A percentile compares a stretch with the other conserved stretches of the same genome.
phyloP scores from a whole-genome alignment of 2,329 filamentous ascomycete genomes.

The Diaporthe velutina region DNA sequence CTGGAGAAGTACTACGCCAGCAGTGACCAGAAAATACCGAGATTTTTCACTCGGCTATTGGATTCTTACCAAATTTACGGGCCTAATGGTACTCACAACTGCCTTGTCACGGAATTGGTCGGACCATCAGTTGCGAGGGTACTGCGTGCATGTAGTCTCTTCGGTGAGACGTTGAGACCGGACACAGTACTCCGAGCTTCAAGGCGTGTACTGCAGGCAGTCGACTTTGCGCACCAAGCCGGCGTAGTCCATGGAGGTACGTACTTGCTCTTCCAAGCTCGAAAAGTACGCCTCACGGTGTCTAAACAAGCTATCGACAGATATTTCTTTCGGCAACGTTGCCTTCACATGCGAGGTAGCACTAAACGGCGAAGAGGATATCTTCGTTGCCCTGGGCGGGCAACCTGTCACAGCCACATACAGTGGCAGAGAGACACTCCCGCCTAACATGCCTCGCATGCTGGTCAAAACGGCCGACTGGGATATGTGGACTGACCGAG shows the following conservation, averaged over 20 bases:
- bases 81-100: slow-evolving; percentile 8
- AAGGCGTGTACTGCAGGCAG: not conserved
- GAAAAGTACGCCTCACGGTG: too few relatives aligned
- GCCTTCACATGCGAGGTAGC: slow-evolving; percentile 3
- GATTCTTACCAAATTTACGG: not conserved
- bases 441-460: not conserved
- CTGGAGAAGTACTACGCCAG: not conserved
- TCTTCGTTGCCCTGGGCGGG: not conserved
- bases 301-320: not conserved
- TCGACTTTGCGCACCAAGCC: slow-evolving; percentile 4
- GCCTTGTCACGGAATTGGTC: slow-evolving; percentile 16
- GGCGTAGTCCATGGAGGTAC: slow-evolving; percentile 10
- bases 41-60: not conserved
- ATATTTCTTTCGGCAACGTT: slow-evolving; percentile 10
- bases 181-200: slow-evolving; percentile 12
- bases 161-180: not conserved
- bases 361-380: not conserved
- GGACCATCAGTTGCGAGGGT: not conserved
- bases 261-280: rapidly evolving
- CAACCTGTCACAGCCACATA: not conserved
- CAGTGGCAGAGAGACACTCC: not conserved
- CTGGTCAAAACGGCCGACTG: not conserved
- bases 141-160: not conserved
- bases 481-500: slow-evolving; percentile 11
- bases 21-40: not conserved